Base-by-base conservation (phyloP, 148 eudicot species). In the Silene uniflora region DNA sequence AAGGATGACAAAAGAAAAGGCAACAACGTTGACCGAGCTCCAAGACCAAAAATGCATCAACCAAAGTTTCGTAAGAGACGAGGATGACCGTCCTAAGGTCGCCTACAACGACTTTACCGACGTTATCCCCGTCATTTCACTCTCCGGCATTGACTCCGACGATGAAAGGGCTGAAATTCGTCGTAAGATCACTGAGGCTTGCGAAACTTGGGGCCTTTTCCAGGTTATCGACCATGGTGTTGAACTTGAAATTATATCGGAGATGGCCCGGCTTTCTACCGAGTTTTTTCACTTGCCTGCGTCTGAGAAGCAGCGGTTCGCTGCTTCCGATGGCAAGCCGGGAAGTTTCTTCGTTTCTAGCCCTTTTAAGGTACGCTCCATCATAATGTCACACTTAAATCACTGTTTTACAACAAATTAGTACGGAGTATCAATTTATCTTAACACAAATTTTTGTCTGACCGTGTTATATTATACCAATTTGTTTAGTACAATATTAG, bases 331-430 rank as follows among this genome's bases (percentile, higher is more conserved):
- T 7, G 90, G 89, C 12, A 85, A 88, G 61, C 87, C 86, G 46
- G 95, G 95, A 21, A 91, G 95, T 5, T 90, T 88, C 77, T 83
- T 88, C 14, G 88, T 90, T 1, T 90, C 95, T 0, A 88, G 91
- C 70, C 92, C 89, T 69, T 56, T 81, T 32, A 24, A 76, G 76
- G 83, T 65, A 66, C 16, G 73, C 39, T 0, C 7, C 10, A 39
- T 39, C 10, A 39, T 39, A 39, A 39, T 39, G 44, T 35, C 39
- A 35, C 39, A 35, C 39, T 35, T 35, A 35, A 35, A 27, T 27
- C 1, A 27, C 29, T 27, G 29, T 27, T 27, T 27, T 27, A 27
- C 29, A 27, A 27, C 29, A n/a, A n/a, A n/a, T n/a, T n/a, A n/a
- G n/a, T n/a, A n/a, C n/a, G n/a, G n/a, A n/a, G n/a, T n/a, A n/a